Evolutionary conservation across 2,329 filamentous ascomycete genomes (phyloP).

Genomic region (Karstenula rhodostoma): DNA sequence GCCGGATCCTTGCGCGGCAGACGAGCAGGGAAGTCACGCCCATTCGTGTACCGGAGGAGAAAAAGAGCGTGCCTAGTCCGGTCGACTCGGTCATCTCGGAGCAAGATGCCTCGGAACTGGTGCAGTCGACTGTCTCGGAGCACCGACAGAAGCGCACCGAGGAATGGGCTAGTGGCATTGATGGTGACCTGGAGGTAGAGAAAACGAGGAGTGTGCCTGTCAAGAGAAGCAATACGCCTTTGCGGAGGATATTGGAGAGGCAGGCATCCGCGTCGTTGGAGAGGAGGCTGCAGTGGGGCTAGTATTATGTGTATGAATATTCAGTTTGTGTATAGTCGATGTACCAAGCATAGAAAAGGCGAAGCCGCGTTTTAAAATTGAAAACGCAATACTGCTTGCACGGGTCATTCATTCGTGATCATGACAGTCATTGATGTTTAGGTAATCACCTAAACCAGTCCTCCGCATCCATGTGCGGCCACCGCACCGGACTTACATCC

Average conservation of each 20-base stretch:
- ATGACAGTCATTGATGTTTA: no score
- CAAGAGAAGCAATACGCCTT: slow-evolving; percentile 12
- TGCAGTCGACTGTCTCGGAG: neutral
- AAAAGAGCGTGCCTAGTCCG: neutral
- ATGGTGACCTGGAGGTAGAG: neutral
- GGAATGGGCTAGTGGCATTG: neutral
- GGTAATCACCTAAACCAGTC: neutral
- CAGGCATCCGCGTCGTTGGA: slow-evolving; percentile 7
- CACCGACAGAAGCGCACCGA: slow-evolving; percentile 5
- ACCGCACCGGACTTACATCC: slow-evolving; percentile 10
- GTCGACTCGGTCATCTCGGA: slow-evolving; percentile 12
- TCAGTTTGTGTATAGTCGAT: neutral
- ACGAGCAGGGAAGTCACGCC: neutral
- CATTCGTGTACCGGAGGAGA: neutral
- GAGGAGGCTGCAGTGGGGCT: neutral
- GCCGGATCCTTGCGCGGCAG: slow-evolving; percentile 21
- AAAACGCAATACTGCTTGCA: no score
- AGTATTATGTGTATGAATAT: neutral
- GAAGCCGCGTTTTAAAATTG: no score
- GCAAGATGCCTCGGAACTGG: neutral
- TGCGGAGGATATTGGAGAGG: slow-evolving; percentile 15
- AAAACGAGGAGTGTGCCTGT: neutral
- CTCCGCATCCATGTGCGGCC: slow-evolving; percentile 13
- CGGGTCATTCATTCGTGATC: no score
- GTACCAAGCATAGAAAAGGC: no score